These are phyloP conservation scores for Paratinospora sagittata DNA, from an alignment of 164 flowering plant species.

Conservation along the genomic window DNA sequence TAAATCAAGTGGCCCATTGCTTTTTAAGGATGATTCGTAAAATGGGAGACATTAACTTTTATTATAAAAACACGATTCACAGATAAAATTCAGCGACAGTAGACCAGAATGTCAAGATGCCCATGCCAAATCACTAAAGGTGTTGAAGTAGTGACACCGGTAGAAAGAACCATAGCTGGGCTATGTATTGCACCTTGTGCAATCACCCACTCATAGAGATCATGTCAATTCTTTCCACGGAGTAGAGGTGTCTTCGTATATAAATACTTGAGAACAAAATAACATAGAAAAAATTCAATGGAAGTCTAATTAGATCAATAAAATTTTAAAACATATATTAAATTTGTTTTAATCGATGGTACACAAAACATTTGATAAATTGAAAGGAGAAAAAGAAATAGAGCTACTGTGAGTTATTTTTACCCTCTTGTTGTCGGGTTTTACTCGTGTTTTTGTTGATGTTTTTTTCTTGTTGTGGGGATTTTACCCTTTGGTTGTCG, in stretches of 20 bases:
- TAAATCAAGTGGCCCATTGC: not conserved
- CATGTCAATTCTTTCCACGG: not conserved
- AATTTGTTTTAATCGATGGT: not conserved
- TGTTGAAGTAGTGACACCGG: not conserved
- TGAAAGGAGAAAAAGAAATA: not conserved
- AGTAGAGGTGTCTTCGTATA: not conserved
- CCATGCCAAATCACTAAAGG: not conserved
- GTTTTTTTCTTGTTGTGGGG: too few relatives aligned
- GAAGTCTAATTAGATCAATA: not conserved
- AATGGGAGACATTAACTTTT: too few relatives aligned
- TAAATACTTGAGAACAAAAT: conserved; percentile 15
- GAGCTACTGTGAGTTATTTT: too few relatives aligned
- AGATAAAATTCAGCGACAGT: not conserved
- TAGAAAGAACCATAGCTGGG: not conserved
- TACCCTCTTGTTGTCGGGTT: too few relatives aligned
- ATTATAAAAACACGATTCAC: not conserved
- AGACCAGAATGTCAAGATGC: not conserved
- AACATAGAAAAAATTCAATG: conserved; percentile 4
- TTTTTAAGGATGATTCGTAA: not conserved
- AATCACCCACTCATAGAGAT: conserved; percentile 9
- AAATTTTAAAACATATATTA: conserved; percentile 7
- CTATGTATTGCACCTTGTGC: not conserved
- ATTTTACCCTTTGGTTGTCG: too few relatives aligned
- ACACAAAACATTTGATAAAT: conserved; percentile 12
- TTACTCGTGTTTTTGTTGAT: too few relatives aligned